Evolutionary conservation across 179 eudicot species (phyloP).

Genomic region (Vitellaria paradoxa): DNA sequence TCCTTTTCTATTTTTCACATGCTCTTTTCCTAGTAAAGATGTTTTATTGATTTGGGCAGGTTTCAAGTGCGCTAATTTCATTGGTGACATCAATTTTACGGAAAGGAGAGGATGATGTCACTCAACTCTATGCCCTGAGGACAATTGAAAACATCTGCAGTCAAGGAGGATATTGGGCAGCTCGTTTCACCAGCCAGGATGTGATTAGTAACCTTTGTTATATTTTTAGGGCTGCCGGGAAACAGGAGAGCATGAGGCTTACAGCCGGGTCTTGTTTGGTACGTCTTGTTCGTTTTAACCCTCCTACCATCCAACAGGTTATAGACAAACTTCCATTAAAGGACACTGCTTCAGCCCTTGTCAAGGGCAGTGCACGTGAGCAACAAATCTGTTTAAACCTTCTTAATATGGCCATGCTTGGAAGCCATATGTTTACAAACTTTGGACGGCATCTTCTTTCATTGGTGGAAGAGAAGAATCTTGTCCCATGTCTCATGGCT

Average conservation of each 20-base stretch:
- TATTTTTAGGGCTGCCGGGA: conserved; percentile 78
- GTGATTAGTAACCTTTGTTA: conserved; percentile 81
- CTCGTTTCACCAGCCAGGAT: conserved; percentile 90
- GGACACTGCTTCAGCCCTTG: conserved; percentile 67
- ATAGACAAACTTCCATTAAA: conserved; percentile 72
- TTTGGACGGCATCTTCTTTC: conserved; percentile 71
- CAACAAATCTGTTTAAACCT: conserved; percentile 92
- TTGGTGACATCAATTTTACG: conserved; percentile 77
- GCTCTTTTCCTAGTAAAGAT: not conserved
- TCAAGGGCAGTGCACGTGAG: conserved; percentile 88
- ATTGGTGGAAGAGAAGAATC: conserved; percentile 76
- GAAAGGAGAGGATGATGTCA: conserved; percentile 91
- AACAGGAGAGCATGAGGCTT: conserved; percentile 84
- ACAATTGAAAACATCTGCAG: conserved; percentile 94
- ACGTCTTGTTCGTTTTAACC: conserved; percentile 79
- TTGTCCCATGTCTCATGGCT: conserved; percentile 70
- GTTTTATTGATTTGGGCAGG: conserved; percentile 43
- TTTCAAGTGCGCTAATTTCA: conserved; percentile 74
- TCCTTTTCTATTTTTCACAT: not conserved
- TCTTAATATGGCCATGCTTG: conserved; percentile 69
- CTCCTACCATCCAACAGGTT: conserved; percentile 64
- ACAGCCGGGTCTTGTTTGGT: conserved; percentile 96
- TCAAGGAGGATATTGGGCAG: conserved; percentile 90
- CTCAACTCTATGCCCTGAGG: conserved; percentile 92
- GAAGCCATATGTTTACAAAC: conserved; percentile 62